Conservation (phyloP, 768 basidiomycete genomes). For the Daedaleopsis sinensis region DNA sequence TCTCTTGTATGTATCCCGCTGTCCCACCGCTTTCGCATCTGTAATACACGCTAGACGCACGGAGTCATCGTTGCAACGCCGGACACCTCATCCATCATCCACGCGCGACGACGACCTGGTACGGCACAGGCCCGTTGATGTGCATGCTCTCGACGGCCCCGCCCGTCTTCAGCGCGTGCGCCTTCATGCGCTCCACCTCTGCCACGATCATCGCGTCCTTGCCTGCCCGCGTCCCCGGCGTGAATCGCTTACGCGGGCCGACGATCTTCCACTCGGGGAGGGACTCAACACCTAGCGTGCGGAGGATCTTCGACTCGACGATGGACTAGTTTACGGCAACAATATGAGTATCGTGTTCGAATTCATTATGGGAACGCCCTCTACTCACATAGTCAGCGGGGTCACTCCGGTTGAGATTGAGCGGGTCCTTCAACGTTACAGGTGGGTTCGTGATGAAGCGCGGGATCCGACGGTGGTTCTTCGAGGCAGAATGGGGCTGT, state of each 20-base stretch:
- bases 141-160: constrained; percentile 31
- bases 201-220: constrained; percentile 30
- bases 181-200: constrained; percentile 30
- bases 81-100: background rate
- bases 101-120: constrained; percentile 20
- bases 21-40: background rate
- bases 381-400: constrained; percentile 29
- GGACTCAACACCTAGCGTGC: constrained; percentile 31
- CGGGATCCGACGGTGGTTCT: constrained; percentile 36
- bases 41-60: background rate
- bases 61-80: background rate
- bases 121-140: constrained; percentile 29
- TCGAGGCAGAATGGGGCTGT: constrained; percentile 38
- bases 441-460: constrained; percentile 44
- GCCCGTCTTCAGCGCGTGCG: constrained; percentile 27
- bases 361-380: too few species aligned
- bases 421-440: constrained; percentile 36
- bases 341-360: background rate
- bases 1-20: background rate
- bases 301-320: constrained; percentile 40
- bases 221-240: constrained; percentile 26
- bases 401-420: constrained; percentile 35
- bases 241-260: constrained; percentile 22
- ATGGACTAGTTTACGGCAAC: constrained; percentile 22
- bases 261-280: constrained; percentile 30